These are phyloP conservation scores for Mycena alexandri DNA, from an alignment of 768 basidiomycete genomes.

Conservation along the genomic window DNA sequence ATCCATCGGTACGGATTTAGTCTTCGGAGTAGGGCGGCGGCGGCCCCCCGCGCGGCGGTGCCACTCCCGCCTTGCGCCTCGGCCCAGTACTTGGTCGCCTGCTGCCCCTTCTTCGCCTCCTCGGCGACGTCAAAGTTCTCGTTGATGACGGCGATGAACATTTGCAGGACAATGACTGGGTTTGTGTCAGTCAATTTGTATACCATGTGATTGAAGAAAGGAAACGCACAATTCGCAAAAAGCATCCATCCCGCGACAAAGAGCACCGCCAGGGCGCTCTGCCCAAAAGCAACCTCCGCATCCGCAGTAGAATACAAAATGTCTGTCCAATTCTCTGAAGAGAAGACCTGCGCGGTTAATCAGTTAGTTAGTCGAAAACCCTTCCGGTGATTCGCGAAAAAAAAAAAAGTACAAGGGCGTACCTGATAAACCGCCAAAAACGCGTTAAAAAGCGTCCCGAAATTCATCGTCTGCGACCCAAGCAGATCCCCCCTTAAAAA, in stretches of 20 bases:
- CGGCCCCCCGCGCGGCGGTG: constrained; percentile 46
- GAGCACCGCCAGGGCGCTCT: constrained; percentile 76
- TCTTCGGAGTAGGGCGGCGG: constrained; percentile 74
- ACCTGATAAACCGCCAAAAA: constrained; percentile 92
- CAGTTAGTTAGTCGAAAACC: not conserved
- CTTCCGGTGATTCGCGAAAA: too few species aligned
- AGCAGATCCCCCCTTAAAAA: constrained; percentile 87
- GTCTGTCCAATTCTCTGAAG: constrained; percentile 95
- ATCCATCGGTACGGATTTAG: constrained; percentile 93
- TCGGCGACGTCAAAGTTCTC: constrained; percentile 96
- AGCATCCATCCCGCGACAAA: constrained; percentile 89
- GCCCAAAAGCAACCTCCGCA: constrained; percentile 74
- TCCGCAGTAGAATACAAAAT: constrained; percentile 72
- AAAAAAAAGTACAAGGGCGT: too few species aligned
- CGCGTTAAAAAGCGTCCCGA: constrained; percentile 84
- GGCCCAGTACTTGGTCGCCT: constrained; percentile 78
- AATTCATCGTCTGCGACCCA: constrained; percentile 70
- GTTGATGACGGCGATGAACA: constrained; percentile 98
- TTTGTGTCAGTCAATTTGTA: constrained; percentile 8
- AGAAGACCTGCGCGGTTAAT: constrained; percentile 56
- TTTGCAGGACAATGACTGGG: constrained; percentile 89
- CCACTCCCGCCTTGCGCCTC: constrained; percentile 43
- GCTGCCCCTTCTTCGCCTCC: constrained; percentile 86
- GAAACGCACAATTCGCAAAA: constrained; percentile 87
- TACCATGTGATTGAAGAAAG: constrained; percentile 15